phyloP scores from a whole-genome alignment of 306 rosid species.

The Pyrus pyrifolia region DNA sequence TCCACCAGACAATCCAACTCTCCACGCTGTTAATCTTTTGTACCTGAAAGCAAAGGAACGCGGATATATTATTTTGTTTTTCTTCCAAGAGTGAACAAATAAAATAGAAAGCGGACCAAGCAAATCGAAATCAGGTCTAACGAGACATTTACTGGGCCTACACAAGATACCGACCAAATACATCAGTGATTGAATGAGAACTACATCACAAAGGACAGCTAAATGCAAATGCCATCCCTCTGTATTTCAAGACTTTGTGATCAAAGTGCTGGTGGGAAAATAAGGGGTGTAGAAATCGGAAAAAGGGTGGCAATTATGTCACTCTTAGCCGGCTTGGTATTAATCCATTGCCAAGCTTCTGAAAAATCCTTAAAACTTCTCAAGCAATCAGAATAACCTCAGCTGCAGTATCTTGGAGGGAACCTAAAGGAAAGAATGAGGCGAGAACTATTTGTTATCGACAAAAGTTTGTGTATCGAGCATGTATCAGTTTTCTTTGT shows the following conservation, averaged over 20 bases:
- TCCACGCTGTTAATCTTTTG: slow-evolving; percentile 5
- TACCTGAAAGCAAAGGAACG: slow-evolving; percentile 13
- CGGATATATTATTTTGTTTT: not conserved
- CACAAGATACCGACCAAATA: not conserved
- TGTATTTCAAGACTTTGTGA: not conserved
- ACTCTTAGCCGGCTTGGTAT: not conserved
- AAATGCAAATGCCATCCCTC: not conserved
- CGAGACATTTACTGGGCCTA: not conserved
- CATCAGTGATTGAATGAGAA: not conserved
- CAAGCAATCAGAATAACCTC: not conserved
- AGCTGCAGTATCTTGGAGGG: not conserved
- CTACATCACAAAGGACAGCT: slow-evolving; percentile 3
- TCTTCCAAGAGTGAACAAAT: not conserved
- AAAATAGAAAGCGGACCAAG: not conserved
- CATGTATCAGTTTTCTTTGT: not conserved
- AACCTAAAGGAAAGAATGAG: not conserved
- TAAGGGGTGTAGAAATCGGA: not conserved
- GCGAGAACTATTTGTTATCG: not conserved
- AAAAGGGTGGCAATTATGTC: not conserved
- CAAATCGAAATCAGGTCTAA: not conserved
- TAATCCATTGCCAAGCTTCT: not conserved
- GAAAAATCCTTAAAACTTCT: not conserved
- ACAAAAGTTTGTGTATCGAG: not conserved
- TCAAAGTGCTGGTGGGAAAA: not conserved
- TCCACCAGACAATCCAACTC: not conserved